phyloP scores from a whole-genome alignment of 148 eudicot species.

The Cornus suecica region DNA sequence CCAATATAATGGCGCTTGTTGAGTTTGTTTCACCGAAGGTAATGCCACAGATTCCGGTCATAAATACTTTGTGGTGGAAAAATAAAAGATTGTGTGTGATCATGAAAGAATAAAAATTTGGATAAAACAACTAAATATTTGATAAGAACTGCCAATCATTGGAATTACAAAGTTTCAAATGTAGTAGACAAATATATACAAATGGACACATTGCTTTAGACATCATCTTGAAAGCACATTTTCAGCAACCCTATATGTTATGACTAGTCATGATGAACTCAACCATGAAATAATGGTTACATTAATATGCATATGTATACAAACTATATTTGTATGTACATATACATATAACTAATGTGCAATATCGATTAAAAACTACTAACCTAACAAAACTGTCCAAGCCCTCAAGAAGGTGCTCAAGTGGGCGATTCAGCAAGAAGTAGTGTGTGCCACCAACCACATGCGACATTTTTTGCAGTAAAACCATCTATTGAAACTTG shows the following conservation, averaged over 20 bases:
- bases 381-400: constrained; percentile 60
- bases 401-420: constrained; percentile 16
- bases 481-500: constrained; percentile 66
- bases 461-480: constrained; percentile 63
- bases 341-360: constrained; percentile 19
- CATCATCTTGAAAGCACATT: neutral
- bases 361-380: constrained; percentile 21
- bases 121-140: neutral
- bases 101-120: neutral
- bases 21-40: neutral
- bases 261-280: constrained; percentile 12
- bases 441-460: constrained; percentile 99
- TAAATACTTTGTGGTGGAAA: neutral
- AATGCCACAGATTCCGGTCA: neutral
- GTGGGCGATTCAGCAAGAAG: constrained; percentile 77
- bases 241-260: neutral
- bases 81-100: no score
- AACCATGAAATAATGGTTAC: constrained; percentile 30
- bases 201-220: neutral
- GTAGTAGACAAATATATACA: constrained; percentile 9
- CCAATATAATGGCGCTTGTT: neutral
- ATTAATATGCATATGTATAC: constrained; percentile 22
- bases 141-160: neutral
- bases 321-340: constrained; percentile 23
- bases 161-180: neutral